Evolutionary conservation across 2,329 filamentous ascomycete genomes (phyloP).

Genomic region (Fusarium abutilonis): DNA sequence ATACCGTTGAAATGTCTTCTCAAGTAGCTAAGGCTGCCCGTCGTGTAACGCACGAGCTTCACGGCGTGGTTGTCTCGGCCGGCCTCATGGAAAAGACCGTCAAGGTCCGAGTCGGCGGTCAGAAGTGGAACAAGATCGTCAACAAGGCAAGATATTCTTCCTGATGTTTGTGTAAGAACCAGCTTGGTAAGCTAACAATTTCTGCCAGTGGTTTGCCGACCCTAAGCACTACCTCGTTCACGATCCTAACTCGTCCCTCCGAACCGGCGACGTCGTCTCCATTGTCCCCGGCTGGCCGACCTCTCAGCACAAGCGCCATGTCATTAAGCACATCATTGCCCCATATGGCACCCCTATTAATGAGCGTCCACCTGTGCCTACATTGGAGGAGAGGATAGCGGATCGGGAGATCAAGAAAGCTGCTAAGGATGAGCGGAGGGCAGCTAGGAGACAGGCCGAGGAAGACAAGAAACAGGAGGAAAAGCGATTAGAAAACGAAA

Average conservation of each 20-base stretch:
- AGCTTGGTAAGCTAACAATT: background rate
- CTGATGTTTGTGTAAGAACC: background rate
- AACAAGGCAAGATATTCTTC: constrained; percentile 67
- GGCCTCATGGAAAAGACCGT: constrained; percentile 82
- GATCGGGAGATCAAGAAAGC: constrained; percentile 64
- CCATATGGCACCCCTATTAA: constrained; percentile 71
- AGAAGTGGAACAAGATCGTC: constrained; percentile 77
- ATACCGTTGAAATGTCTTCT: constrained; percentile 49
- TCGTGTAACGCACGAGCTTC: constrained; percentile 61
- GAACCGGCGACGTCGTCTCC: constrained; percentile 78
- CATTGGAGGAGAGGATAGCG: constrained; percentile 67
- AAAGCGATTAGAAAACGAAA: constrained; percentile 41
- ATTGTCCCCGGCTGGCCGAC: constrained; percentile 74
- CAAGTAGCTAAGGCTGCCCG: constrained; percentile 55
- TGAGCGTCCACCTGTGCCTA: constrained; percentile 72
- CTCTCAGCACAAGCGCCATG: constrained; percentile 74
- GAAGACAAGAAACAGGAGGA: constrained; percentile 43
- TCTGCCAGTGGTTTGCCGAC: constrained; percentile 65
- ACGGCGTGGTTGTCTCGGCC: constrained; percentile 79
- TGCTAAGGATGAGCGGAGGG: constrained; percentile 65
- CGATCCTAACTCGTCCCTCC: constrained; percentile 78
- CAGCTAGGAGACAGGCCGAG: constrained; percentile 46
- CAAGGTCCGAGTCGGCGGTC: constrained; percentile 76
- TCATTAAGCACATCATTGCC: constrained; percentile 79
- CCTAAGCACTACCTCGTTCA: constrained; percentile 76